Percentiles rank a stretch among this genome's conserved stretches.
phyloP scores from a whole-genome alignment of 176 grass and related monocot genomes.

The Bothriochloa decipiens region DNA sequence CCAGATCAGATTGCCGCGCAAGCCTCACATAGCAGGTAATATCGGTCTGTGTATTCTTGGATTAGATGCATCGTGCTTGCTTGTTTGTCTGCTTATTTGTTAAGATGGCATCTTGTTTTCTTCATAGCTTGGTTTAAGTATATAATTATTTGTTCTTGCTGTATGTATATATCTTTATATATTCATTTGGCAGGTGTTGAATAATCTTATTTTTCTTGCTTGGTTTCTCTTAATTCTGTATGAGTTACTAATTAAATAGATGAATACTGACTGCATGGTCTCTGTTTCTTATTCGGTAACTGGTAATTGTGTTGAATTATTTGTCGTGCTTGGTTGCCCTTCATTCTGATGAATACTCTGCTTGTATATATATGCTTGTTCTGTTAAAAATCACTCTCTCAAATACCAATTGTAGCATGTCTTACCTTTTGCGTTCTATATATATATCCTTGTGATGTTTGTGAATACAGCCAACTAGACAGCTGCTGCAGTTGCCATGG shows the following conservation, averaged over 20 bases:
- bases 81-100: neutral
- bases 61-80: neutral
- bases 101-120: no score
- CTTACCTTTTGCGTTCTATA: no score
- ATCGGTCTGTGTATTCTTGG: neutral
- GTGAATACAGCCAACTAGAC: neutral
- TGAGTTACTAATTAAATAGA: neutral
- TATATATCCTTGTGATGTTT: neutral
- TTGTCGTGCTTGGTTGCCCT: no score
- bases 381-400: no score
- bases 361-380: neutral
- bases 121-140: no score
- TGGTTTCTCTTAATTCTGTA: neutral
- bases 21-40: neutral
- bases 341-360: no score
- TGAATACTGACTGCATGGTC: neutral
- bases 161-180: neutral
- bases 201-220: neutral
- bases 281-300: no score
- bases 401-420: no score
- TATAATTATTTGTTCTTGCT: neutral
- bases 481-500: neutral
- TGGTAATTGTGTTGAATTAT: no score
- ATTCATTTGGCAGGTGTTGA: neutral
- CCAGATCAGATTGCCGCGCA: neutral